Evolutionary conservation across 805 yeast species (phyloP), one percentile per base, ranked within the genome.

Genomic region (Brettanomyces bruxellensis): DNA sequence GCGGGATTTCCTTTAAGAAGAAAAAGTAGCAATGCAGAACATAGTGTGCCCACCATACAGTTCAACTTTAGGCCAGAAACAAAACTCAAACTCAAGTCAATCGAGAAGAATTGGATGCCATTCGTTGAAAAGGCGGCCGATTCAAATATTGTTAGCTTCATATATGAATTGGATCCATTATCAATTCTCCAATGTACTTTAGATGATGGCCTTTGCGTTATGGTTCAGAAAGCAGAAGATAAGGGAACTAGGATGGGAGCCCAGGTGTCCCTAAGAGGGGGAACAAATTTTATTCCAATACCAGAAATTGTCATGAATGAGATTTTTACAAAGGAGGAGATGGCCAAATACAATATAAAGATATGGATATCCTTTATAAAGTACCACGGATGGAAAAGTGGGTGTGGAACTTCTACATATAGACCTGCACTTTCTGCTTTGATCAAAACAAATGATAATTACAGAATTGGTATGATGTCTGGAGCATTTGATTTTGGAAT

Each of bases 311-410:
- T 52, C 35, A 44, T 58, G 44, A 47, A 48, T 32, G 18, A 51
- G 25, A 38, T 49, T 24, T 39, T 32, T 12, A 35, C 35, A 23
- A 18, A 34, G 23, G 18, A 35, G 28, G 11, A 25, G 25, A 60
- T 59, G 22, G 54, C 71, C 24, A 56, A 53, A 6, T 55, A 52
- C 24, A 34, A 46, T 13, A 48, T 51, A n/a, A 52, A 53, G 49
- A 59, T 73, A 45, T 74, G 75, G 72, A 57, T 72, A 28, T 75
- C 75, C 1, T 70, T 73, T 55, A 72, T 72, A 2, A 64, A 75
- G 49, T 67, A 75, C 4, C 74, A 70, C 49, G 48, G 71, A 18
- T 60, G 61, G 45, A 49, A 59, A 11, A 72, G 76, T 56, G 73
- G 75, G 0, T 73, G 78, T 57, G 72, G 75, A 11, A 55, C 54